phyloP scores from a whole-genome alignment of 2,329 filamentous ascomycete genomes.

The Fusarium sp. region DNA sequence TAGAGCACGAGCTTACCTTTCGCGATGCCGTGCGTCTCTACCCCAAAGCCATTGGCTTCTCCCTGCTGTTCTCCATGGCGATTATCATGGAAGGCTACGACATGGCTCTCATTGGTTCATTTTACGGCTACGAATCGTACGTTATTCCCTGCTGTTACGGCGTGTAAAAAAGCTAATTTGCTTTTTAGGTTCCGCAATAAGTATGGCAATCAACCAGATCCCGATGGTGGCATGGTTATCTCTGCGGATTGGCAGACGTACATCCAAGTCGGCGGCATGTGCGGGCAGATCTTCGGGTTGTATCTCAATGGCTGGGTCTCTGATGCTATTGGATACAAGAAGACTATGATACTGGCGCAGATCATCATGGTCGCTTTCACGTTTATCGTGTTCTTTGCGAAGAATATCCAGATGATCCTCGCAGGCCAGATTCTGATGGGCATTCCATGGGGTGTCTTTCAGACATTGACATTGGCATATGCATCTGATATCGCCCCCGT shows the following conservation, averaged over 20 bases:
- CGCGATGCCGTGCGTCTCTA: slow-evolving; percentile 53
- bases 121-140: slow-evolving; percentile 54
- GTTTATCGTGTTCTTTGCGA: slow-evolving; percentile 69
- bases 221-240: slow-evolving; percentile 34
- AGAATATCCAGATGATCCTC: slow-evolving; percentile 64
- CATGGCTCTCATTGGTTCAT: slow-evolving; percentile 54
- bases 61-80: slow-evolving; percentile 55
- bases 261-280: slow-evolving; percentile 56
- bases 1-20: slow-evolving; percentile 54
- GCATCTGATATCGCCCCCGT: slow-evolving; percentile 76
- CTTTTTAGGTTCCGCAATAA: slow-evolving; percentile 56
- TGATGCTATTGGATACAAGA: slow-evolving; percentile 69
- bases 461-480: slow-evolving; percentile 68
- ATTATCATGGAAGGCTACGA: slow-evolving; percentile 59
- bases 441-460: slow-evolving; percentile 66
- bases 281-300: slow-evolving; percentile 72
- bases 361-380: slow-evolving; percentile 64
- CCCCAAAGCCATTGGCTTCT: slow-evolving; percentile 58
- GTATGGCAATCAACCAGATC: slow-evolving; percentile 54
- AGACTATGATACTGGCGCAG: slow-evolving; percentile 67
- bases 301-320: slow-evolving; percentile 71
- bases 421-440: slow-evolving; percentile 69
- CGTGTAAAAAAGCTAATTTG: background rate
- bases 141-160: background rate
- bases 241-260: slow-evolving; percentile 49